phyloP scores from a whole-genome alignment of 1,284 basidiomycete species.

The Ustilago xerochloae region DNA sequence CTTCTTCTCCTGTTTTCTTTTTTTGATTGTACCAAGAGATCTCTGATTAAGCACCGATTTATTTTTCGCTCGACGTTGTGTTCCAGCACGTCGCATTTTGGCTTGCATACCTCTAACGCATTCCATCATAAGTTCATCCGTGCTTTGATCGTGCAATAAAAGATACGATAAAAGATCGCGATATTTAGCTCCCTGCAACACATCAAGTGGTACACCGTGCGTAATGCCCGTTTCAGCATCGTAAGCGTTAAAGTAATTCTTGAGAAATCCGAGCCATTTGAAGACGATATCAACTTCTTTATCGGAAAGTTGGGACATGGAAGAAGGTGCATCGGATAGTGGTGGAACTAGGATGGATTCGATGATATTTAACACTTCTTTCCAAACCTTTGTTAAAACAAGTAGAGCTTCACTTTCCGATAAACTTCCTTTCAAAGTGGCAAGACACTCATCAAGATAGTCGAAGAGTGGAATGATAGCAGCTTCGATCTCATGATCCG shows the following conservation, averaged over 20 bases:
- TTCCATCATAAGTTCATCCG: slow-evolving; percentile 74
- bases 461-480: slow-evolving; percentile 93
- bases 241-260: slow-evolving; percentile 93
- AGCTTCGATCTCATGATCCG: slow-evolving; percentile 92
- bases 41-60: slow-evolving; percentile 75
- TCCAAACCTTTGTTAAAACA: slow-evolving; percentile 95
- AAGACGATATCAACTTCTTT: slow-evolving; percentile 98
- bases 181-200: slow-evolving; percentile 95
- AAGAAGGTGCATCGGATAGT: slow-evolving; percentile 85
- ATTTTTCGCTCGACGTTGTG: slow-evolving; percentile 76
- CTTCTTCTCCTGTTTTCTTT: slow-evolving; percentile 91
- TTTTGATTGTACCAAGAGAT: slow-evolving; percentile 94
- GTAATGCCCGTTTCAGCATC: slow-evolving; percentile 81
- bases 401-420: slow-evolving; percentile 78
- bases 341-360: slow-evolving; percentile 92
- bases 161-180: slow-evolving; percentile 72
- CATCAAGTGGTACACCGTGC: slow-evolving; percentile 77
- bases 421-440: slow-evolving; percentile 88
- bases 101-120: slow-evolving; percentile 89
- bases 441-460: slow-evolving; percentile 94
- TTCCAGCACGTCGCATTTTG: slow-evolving; percentile 44
- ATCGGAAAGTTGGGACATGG: slow-evolving; percentile 88
- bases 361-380: slow-evolving; percentile 88
- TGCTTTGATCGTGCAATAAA: slow-evolving; percentile 62
- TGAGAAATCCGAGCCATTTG: slow-evolving; percentile 87